A percentile compares a stretch with the other conserved stretches of the same genome.
Conservation (phyloP, 306 rosid species). For the Quercus suber region DNA sequence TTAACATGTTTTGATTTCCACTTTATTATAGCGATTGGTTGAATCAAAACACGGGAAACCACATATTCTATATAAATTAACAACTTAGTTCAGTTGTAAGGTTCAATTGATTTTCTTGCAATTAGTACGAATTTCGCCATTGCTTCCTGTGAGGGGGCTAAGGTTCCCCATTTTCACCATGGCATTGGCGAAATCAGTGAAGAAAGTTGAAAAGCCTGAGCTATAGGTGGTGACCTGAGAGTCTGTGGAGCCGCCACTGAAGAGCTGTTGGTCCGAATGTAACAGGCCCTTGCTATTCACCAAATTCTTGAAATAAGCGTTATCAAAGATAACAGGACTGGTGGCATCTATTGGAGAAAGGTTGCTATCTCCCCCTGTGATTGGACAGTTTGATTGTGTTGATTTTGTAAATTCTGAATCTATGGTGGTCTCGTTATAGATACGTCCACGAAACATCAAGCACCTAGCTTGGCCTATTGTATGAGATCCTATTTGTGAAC, state of each 20-base stretch:
- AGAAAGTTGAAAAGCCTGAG: conserved; percentile 31
- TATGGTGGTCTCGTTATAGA: conserved; percentile 54
- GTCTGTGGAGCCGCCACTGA: conserved; percentile 36
- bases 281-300: conserved; percentile 29
- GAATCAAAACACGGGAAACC: neutral
- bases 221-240: conserved; percentile 32
- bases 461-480: conserved; percentile 76
- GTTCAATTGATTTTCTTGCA: conserved; percentile 47
- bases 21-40: neutral
- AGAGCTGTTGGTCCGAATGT: conserved; percentile 44
- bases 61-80: neutral
- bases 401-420: conserved; percentile 52
- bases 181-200: conserved; percentile 53
- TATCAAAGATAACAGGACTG: conserved; percentile 52
- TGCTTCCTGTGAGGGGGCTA: conserved; percentile 50
- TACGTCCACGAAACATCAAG: conserved; percentile 43
- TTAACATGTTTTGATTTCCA: neutral
- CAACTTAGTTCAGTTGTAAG: neutral
- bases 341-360: conserved; percentile 59
- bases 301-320: conserved; percentile 38
- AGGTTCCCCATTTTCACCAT: conserved; percentile 70
- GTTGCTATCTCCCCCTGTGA: conserved; percentile 42
- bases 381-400: conserved; percentile 43
- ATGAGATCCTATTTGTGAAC: conserved; percentile 46
- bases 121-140: conserved; percentile 56